Evolutionary conservation across 495 filamentous ascomycete species (phyloP).

Genomic region (Podospora sp.): DNA sequence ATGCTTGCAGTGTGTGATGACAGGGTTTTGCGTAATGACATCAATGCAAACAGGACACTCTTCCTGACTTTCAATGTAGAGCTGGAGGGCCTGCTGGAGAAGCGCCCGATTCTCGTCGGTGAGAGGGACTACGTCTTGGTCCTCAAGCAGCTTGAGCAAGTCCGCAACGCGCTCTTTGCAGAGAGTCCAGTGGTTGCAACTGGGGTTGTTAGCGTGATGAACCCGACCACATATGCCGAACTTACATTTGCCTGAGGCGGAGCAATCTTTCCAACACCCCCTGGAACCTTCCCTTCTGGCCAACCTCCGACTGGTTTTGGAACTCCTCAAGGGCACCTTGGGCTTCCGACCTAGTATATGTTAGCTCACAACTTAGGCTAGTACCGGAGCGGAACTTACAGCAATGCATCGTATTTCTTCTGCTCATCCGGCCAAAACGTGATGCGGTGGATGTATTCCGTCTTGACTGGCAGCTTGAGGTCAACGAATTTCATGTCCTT

Average conservation of each 20-base stretch:
- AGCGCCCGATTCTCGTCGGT: constrained; percentile 73
- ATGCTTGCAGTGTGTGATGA: constrained; percentile 90
- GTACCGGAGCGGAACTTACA: constrained; percentile 42
- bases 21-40: constrained; percentile 62
- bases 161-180: constrained; percentile 73
- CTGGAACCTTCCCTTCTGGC: constrained; percentile 54
- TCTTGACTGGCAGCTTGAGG: constrained; percentile 74
- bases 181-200: constrained; percentile 81
- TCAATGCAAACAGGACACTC: constrained; percentile 86
- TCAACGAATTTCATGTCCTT: constrained; percentile 93
- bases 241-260: constrained; percentile 72
- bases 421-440: constrained; percentile 74
- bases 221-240: not conserved
- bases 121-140: constrained; percentile 66
- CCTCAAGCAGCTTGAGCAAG: constrained; percentile 67
- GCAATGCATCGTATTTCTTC: constrained; percentile 78
- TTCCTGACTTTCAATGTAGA: constrained; percentile 80
- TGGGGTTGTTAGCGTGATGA: constrained; percentile 18
- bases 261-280: constrained; percentile 78
- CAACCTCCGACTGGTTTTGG: constrained; percentile 45
- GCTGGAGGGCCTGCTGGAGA: constrained; percentile 75
- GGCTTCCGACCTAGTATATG: constrained; percentile 64
- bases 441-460: constrained; percentile 79
- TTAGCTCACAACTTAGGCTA: constrained; percentile 12
- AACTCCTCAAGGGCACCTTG: constrained; percentile 68